These are phyloP conservation scores for Pseudogymnoascus sp. DNA, from an alignment of 2,329 filamentous ascomycete genomes.

Conservation along the genomic window DNA sequence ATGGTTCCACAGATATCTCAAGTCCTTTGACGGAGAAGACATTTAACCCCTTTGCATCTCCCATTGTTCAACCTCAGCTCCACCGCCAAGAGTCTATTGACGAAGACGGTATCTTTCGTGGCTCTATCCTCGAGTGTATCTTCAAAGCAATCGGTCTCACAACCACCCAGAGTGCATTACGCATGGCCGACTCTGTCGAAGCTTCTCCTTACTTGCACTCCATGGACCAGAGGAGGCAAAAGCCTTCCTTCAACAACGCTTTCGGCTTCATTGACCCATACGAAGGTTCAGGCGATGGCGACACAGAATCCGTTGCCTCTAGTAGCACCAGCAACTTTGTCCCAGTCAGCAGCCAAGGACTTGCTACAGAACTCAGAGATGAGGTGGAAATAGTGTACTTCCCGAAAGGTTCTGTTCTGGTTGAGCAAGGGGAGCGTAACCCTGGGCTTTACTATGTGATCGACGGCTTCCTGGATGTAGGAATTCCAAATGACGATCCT, in stretches of 20 bases:
- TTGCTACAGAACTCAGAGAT: constrained; percentile 75
- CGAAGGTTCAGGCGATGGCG: constrained; percentile 68
- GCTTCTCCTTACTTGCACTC: constrained; percentile 78
- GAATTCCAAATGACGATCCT: constrained; percentile 56
- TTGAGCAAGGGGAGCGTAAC: constrained; percentile 95
- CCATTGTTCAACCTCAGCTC: constrained; percentile 39
- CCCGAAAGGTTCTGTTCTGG: constrained; percentile 83
- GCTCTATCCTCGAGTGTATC: constrained; percentile 89
- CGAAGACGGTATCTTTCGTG: constrained; percentile 81
- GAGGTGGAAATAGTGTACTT: constrained; percentile 98
- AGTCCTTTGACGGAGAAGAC: constrained; percentile 36
- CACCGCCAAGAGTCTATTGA: constrained; percentile 76
- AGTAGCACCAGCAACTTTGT: constrained; percentile 55
- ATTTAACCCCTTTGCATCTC: constrained; percentile 50
- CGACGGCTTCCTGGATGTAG: constrained; percentile 92
- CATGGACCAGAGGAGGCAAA: constrained; percentile 73
- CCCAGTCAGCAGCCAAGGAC: constrained; percentile 49
- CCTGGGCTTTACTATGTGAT: constrained; percentile 96
- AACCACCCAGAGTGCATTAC: constrained; percentile 54
- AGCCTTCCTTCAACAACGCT: constrained; percentile 72
- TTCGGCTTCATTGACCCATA: constrained; percentile 88
- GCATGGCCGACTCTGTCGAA: constrained; percentile 68
- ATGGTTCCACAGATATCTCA: constrained; percentile 24
- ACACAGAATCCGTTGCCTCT: constrained; percentile 78
- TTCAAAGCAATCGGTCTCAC: constrained; percentile 86